Percentiles rank a stretch among this genome's conserved stretches.
These are phyloP conservation scores for Smithsoniella earleae DNA, from an alignment of 163 green algal genomes.

Conservation along the genomic window DNA sequence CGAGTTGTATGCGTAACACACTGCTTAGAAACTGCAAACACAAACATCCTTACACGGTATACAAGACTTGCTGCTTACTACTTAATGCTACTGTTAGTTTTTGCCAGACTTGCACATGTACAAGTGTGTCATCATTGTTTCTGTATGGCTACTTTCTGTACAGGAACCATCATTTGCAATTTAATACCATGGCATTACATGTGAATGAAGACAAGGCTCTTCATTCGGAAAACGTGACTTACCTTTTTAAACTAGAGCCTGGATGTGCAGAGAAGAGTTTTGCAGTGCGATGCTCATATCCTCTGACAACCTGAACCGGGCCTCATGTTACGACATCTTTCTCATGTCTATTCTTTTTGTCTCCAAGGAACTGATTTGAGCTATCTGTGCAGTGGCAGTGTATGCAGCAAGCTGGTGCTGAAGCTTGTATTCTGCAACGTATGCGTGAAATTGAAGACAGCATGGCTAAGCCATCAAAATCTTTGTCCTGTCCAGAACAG, in stretches of 20 bases:
- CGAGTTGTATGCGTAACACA: slow-evolving; percentile 17
- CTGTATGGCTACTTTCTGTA: background rate
- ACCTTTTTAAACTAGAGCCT: background rate
- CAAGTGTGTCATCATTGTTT: no score
- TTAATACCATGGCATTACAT: slow-evolving; percentile 15
- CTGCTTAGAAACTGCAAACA: background rate
- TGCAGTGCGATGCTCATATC: background rate
- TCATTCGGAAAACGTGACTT: background rate
- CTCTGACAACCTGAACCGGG: no score
- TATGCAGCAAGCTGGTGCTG: background rate
- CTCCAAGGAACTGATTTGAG: no score
- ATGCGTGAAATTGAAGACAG: no score
- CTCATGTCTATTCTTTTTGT: no score
- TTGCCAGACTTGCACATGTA: no score
- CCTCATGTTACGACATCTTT: background rate
- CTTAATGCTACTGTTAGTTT: no score
- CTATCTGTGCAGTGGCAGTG: background rate
- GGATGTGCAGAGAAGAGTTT: background rate
- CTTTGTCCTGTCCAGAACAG: no score
- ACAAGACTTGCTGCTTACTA: background rate
- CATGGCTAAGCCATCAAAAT: no score
- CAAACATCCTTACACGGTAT: background rate
- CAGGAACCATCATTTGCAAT: slow-evolving; percentile 22
- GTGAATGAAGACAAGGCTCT: no score
- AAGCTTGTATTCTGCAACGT: background rate